A percentile compares a stretch with the other conserved stretches of the same genome.
Conservation (phyloP, 768 basidiomycete genomes). For the Kwoniella sp. region DNA sequence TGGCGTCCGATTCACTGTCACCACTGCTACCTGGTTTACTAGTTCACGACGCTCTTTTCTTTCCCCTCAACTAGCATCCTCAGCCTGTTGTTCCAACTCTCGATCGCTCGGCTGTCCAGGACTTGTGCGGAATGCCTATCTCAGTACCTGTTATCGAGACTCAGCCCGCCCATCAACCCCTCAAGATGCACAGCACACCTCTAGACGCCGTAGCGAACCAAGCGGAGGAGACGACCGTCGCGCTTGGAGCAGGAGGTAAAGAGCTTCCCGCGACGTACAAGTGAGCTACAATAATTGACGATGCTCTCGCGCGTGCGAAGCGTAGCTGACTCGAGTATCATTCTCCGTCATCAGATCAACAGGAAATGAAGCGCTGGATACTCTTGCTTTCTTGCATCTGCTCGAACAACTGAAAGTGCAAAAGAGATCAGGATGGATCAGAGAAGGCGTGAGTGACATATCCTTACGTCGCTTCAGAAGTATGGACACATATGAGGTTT, state of each 20-base stretch:
- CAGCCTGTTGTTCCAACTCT: too few species aligned
- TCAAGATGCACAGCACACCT: slow-evolving; percentile 23
- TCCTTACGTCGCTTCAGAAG: slow-evolving; percentile 1
- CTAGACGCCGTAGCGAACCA: neutral
- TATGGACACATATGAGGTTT: neutral
- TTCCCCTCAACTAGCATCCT: neutral
- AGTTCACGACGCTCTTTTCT: too few species aligned
- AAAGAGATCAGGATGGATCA: slow-evolving; percentile 92
- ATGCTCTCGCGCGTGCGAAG: neutral
- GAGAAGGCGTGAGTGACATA: slow-evolving; percentile 66
- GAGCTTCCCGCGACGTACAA: slow-evolving; percentile 51
- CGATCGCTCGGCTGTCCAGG: too few species aligned
- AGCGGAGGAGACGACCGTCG: slow-evolving; percentile 7
- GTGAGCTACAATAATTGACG: slow-evolving; percentile 29
- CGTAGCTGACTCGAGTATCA: neutral
- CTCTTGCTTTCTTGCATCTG: slow-evolving; percentile 86
- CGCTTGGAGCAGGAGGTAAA: slow-evolving; percentile 52
- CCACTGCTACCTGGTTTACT: too few species aligned
- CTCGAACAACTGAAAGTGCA: slow-evolving; percentile 93
- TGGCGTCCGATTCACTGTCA: slow-evolving; percentile 4
- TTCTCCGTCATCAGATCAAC: slow-evolving; percentile 42
- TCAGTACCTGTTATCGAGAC: slow-evolving; percentile 1
- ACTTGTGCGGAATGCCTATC: slow-evolving; percentile 6
- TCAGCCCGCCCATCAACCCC: slow-evolving; percentile 18
- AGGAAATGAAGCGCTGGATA: slow-evolving; percentile 65